These are phyloP conservation scores for Phytophthora niederhauseri DNA, from an alignment of 352 stramenopile species.

Conservation along the genomic window DNA sequence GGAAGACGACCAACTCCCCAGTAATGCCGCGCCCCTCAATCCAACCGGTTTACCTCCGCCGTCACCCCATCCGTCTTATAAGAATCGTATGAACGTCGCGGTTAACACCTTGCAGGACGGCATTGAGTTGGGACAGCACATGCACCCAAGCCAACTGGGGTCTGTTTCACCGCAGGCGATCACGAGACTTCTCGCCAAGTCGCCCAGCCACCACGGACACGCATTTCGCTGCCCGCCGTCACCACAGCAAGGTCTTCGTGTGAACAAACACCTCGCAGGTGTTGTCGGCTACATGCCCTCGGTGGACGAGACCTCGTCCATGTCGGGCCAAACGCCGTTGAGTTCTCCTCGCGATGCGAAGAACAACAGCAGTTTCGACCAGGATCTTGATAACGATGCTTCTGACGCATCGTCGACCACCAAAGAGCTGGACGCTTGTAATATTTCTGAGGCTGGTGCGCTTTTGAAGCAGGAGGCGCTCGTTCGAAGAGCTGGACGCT, in stretches of 20 bases:
- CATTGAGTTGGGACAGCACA: conserved; percentile 46
- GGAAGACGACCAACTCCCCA: conserved; percentile 32
- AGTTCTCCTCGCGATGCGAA: conserved; percentile 44
- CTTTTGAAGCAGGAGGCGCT: conserved; percentile 35
- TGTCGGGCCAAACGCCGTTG: conserved; percentile 55
- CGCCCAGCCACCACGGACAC: conserved; percentile 28
- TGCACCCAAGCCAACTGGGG: conserved; percentile 34
- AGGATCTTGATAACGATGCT: conserved; percentile 17
- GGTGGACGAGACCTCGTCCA: conserved; percentile 65
- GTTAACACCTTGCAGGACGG: conserved; percentile 47
- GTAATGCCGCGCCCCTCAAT: conserved; percentile 19
- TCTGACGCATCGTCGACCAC: conserved; percentile 7
- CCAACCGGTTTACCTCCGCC: conserved; percentile 14
- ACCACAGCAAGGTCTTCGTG: conserved; percentile 47
- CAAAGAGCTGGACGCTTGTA: conserved; percentile 31
- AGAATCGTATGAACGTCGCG: conserved; percentile 41
- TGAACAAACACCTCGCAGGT: conserved; percentile 38
- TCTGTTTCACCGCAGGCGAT: conserved; percentile 37
- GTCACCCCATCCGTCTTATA: conserved; percentile 28
- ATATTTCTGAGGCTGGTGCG: conserved; percentile 17
- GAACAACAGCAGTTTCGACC: conserved; percentile 30
- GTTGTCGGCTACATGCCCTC: conserved; percentile 73
- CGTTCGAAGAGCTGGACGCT: conserved; percentile 22
- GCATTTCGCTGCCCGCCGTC: conserved; percentile 47
- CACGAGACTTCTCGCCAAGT: conserved; percentile 33